Evolutionary conservation across 345 rosid species (phyloP), one percentile per base, ranked within the genome.

Genomic region (Pelargonium nanum): DNA sequence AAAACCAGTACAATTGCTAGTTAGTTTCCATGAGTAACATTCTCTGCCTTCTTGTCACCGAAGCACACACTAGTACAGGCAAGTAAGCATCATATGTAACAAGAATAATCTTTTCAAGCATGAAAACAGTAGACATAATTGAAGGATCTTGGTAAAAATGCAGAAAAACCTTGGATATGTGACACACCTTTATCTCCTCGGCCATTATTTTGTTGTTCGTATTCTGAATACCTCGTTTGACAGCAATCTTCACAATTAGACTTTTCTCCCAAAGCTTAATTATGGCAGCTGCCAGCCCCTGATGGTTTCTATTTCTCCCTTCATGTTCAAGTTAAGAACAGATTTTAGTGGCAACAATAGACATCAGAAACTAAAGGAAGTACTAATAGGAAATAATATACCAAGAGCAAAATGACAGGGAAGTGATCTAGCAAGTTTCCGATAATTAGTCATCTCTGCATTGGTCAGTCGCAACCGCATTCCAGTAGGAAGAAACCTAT

Each of bases 361-460:
- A 65, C 45, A 67, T 19, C 6, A 55, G 23, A 63, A 62, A 56
- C 22, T 9, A 32, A 59, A 72, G 32, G 45, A 59, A 40, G 53
- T 16, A 48, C 50, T 54, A 6, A 21, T 28, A 25, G 48, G 66
- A 58, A 63, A 32, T 64, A 72, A 28, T 78, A 61, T 83, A 90
- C 99, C 99, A 2, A 94, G 95, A 68, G 99, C 87, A 79, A 94
- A 94, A 78, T 94, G 99, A 64, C 95, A 83, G 19, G 99, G 99
- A 65, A 94, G 90, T 22, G 83, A 78, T 79, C 83, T 88, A 63
- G 97, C 97, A 66, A 82, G 64, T 77, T 86, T 94, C 73, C 97
- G 76, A 65, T 90, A 77, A 80, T 86, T 77, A 53, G 97, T 90
- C 96, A 94, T 90, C 79, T 94, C 99, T 2, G 86, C 96, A 79